Percentiles rank a stretch among this genome's conserved stretches.
Conservation (phyloP, 2,329 filamentous ascomycete genomes). For the Harringtonia lauricola region DNA sequence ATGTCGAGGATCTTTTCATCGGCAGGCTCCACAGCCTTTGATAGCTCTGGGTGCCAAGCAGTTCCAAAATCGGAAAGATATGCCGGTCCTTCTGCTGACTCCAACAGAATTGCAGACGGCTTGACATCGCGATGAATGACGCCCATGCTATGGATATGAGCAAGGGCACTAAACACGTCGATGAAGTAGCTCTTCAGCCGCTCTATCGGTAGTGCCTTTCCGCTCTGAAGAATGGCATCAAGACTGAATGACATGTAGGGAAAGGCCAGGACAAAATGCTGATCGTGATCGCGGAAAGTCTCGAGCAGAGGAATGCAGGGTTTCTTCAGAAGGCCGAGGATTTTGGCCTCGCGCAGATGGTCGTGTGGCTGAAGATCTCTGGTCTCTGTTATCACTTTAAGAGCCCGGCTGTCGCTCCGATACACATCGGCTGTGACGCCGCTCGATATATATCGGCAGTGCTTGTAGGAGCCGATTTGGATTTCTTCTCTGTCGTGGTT, state of each 20-base stretch:
- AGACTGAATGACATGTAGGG: constrained; percentile 73
- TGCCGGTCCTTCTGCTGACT: constrained; percentile 56
- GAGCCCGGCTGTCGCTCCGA: constrained; percentile 50
- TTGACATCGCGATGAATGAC: constrained; percentile 94
- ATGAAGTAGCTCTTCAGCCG: constrained; percentile 37
- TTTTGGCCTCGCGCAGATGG: constrained; percentile 64
- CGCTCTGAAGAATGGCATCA: constrained; percentile 46
- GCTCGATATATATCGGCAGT: constrained; percentile 43
- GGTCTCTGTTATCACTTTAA: constrained; percentile 77
- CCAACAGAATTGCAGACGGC: constrained; percentile 75
- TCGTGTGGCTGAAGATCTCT: constrained; percentile 71
- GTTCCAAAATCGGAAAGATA: constrained; percentile 89
- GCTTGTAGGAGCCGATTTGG: constrained; percentile 39
- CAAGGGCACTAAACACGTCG: constrained; percentile 61
- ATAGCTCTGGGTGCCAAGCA: constrained; percentile 60
- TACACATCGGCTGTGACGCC: constrained; percentile 82
- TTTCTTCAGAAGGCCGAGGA: constrained; percentile 50
- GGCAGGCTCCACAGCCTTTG: constrained; percentile 49
- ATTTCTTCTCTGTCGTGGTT: constrained; percentile 18
- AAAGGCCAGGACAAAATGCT: constrained; percentile 69
- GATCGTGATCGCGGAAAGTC: constrained; percentile 59
- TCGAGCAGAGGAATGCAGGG: constrained; percentile 58
- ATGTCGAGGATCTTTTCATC: constrained; percentile 78
- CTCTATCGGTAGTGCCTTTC: constrained; percentile 15
- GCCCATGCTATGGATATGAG: constrained; percentile 57